phyloP scores from a whole-genome alignment of 371 early-diverging fungal species.

The Haplosporangium sp. region DNA sequence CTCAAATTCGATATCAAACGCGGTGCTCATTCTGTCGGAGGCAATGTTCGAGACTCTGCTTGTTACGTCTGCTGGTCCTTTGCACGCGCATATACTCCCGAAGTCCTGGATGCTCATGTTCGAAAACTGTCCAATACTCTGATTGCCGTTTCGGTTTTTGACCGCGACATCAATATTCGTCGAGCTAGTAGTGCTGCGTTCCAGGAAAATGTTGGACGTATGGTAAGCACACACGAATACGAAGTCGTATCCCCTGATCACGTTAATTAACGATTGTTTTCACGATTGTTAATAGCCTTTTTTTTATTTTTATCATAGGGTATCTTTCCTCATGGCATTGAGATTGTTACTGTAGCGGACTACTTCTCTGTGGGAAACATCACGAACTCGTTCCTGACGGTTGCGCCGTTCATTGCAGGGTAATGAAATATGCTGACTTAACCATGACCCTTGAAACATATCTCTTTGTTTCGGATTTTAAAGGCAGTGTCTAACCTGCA shows the following conservation, averaged over 20 bases:
- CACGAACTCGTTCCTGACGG: constrained; percentile 73
- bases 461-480: neutral
- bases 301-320: constrained; percentile 55
- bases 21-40: constrained; percentile 90
- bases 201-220: constrained; percentile 96
- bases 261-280: neutral
- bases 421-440: constrained; percentile 35
- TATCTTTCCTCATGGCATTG: constrained; percentile 94
- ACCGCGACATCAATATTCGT: constrained; percentile 94
- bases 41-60: constrained; percentile 96
- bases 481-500: neutral
- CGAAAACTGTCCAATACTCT: constrained; percentile 75
- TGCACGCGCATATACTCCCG: constrained; percentile 89
- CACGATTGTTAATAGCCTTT: neutral
- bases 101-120: constrained; percentile 71
- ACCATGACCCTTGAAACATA: neutral
- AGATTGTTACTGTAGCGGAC: constrained; percentile 89
- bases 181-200: constrained; percentile 97
- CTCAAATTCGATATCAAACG: constrained; percentile 89
- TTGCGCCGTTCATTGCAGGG: constrained; percentile 77
- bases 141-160: constrained; percentile 85
- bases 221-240: constrained; percentile 59
- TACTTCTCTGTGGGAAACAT: constrained; percentile 92
- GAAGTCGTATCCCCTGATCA: too few species aligned
- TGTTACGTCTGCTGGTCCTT: constrained; percentile 98